A percentile compares a stretch with the other conserved stretches of the same genome.
Conservation (phyloP, 495 filamentous ascomycete genomes). For the Penicillium simplicissimum region DNA sequence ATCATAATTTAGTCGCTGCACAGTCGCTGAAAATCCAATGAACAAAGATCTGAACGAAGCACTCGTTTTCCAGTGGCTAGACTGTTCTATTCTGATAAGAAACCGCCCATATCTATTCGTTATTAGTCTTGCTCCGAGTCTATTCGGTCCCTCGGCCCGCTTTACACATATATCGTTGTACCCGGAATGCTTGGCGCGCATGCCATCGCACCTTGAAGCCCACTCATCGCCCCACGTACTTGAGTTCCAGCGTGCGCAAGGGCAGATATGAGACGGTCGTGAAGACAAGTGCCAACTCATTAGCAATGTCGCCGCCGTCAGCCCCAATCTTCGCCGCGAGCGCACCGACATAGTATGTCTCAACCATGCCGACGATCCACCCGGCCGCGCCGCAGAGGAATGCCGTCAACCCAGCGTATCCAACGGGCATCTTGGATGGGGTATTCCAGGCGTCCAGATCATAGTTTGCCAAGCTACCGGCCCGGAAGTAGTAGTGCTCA, state of each 20-base stretch:
- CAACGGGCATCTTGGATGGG: constrained; percentile 33
- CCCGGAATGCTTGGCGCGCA: constrained; percentile 5
- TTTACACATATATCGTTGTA: background rate
- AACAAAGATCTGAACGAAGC: background rate
- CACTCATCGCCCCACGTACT: constrained; percentile 30
- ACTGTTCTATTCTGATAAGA: background rate
- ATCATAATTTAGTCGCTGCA: constrained; percentile 11
- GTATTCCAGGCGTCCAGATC: constrained; percentile 41
- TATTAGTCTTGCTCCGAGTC: background rate
- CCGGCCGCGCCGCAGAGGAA: constrained; percentile 37
- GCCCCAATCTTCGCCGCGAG: constrained; percentile 28
- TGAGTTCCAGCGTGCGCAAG: constrained; percentile 27
- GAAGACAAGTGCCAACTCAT: constrained; percentile 31
- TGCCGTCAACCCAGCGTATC: constrained; percentile 29
- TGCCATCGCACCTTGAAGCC: background rate
- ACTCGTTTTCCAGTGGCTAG: constrained; percentile 2
- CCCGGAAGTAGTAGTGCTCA: constrained; percentile 63
- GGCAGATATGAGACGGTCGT: constrained; percentile 25
- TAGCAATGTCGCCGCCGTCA: constrained; percentile 33
- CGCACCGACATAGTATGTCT: constrained; percentile 38
- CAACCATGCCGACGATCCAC: constrained; percentile 42
- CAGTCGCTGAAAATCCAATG: constrained; percentile 4
- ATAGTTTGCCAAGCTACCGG: constrained; percentile 45
- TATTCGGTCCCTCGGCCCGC: background rate
- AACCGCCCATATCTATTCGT: background rate